Evolutionary conservation across 1,284 basidiomycete genomes (phyloP), one percentile per base, ranked within the genome.

Genomic region (Lignosus rhinocerotis): DNA sequence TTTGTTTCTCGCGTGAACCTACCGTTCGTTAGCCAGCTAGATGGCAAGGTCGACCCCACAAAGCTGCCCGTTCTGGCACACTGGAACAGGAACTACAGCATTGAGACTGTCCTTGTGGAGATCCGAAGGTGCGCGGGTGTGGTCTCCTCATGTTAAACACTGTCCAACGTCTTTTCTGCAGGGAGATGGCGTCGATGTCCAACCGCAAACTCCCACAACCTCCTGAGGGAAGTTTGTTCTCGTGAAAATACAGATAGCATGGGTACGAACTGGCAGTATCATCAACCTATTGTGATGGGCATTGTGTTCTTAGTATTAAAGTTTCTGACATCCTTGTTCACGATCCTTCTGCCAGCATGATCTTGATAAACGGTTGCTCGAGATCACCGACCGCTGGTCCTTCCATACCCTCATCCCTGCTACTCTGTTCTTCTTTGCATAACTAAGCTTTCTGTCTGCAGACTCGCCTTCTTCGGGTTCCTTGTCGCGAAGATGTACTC

Each of bases 131-230:
- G 62, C 68, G 88, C 78, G 1, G 14, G 44, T 38, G 36, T 41
- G 7, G 6, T n/a, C 43, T 56, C 17, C 7, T 42, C 39, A 33
- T 17, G 14, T 41, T 12, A 9, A 36, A 60, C 57, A 12, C 51
- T 14, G 44, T 11, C 47, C 7, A 39, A 50, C 6, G 53, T 16
- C 2, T 7, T 7, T 42, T 6, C 14, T 12, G 1, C 68, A 98
- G 95, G 76, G 95, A 97, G 73, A 98, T 99, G 96, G 94, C 90
- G 1, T 85, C 90, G 45, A 87, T 91, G 65, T 83, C 84, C 59
- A 98, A 98, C 75, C 83, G 95, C 69, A 99, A 98, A 79, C 83
- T 96, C 45, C 91, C 94, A 33, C 96, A 99, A 76, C 96, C 96
- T 3, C 84, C 90, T 21, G 96, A 99, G 75, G 94, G 94, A 58